Conservation (phyloP, 2,329 filamentous ascomycete species). For the Coniosporium tulheliwenetii region DNA sequence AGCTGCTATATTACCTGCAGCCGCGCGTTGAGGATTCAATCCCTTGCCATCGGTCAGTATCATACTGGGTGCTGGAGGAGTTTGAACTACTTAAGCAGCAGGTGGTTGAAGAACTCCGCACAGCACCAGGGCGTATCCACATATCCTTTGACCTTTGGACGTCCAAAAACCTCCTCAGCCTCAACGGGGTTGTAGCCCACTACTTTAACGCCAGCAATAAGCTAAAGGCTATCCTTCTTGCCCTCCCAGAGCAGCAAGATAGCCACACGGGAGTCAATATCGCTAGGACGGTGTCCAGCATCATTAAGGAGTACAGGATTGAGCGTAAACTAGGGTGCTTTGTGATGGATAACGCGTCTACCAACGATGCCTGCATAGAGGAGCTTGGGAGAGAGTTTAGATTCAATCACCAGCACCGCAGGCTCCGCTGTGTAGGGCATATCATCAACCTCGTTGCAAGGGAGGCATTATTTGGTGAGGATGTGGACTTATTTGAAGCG, state of each 20-base stretch:
- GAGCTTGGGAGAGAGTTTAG: constrained; percentile 3
- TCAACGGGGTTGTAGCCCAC: constrained; percentile 5
- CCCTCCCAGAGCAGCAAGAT: constrained; percentile 4
- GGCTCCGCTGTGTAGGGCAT: constrained; percentile 5
- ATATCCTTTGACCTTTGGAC: constrained; percentile 9
- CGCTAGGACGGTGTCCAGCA: constrained; percentile 1
- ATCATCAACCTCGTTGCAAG: constrained; percentile 7
- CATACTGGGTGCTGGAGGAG: not conserved
- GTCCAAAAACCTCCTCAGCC: too few relatives aligned
- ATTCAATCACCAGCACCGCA: constrained; percentile 1
- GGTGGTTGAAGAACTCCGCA: not conserved
- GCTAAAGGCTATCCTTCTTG: constrained; percentile 3
- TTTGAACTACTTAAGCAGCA: not conserved
- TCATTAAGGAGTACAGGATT: constrained; percentile 3
- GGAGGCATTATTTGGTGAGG: constrained; percentile 4
- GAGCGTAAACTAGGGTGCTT: constrained; percentile 5
- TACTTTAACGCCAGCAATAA: constrained; percentile 4
- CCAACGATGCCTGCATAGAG: constrained; percentile 4
- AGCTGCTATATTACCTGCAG: not conserved
- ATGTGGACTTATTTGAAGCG: constrained; percentile 3
- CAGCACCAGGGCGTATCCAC: not conserved
- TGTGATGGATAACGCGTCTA: constrained; percentile 6
- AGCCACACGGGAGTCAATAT: constrained; percentile 3
- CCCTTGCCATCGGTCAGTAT: not conserved
- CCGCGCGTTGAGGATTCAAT: not conserved